phyloP scores from a whole-genome alignment of 371 early-diverging fungal genomes.

The Rhizopus sp. region DNA sequence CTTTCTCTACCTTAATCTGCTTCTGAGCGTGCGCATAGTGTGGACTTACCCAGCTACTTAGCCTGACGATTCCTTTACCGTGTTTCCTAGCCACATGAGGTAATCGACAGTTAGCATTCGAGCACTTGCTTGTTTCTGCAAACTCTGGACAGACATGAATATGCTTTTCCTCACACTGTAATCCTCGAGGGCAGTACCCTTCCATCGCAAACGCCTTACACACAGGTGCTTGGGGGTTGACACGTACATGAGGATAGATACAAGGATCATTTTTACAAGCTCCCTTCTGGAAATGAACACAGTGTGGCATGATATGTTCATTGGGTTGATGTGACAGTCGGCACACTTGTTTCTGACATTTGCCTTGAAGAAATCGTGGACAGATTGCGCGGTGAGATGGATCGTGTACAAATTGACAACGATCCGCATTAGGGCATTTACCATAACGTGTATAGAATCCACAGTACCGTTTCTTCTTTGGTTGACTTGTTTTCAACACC shows the following conservation, averaged over 20 bases:
- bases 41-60: slow-evolving; percentile 41
- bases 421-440: slow-evolving; percentile 27
- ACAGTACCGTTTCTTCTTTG: slow-evolving; percentile 29
- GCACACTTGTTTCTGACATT: slow-evolving; percentile 42
- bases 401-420: slow-evolving; percentile 54
- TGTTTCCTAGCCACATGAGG: slow-evolving; percentile 54
- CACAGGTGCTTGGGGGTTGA: slow-evolving; percentile 55
- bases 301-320: slow-evolving; percentile 54
- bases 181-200: slow-evolving; percentile 58
- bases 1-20: slow-evolving; percentile 19
- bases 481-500: slow-evolving; percentile 22
- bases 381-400: slow-evolving; percentile 57
- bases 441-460: slow-evolving; percentile 50
- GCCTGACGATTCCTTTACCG: slow-evolving; percentile 26
- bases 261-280: slow-evolving; percentile 52
- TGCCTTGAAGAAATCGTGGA: slow-evolving; percentile 49
- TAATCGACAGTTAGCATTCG: slow-evolving; percentile 58
- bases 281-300: slow-evolving; percentile 56
- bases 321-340: slow-evolving; percentile 53
- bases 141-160: slow-evolving; percentile 64
- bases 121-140: slow-evolving; percentile 54
- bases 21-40: slow-evolving; percentile 35
- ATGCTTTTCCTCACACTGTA: slow-evolving; percentile 53
- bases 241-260: slow-evolving; percentile 53
- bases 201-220: slow-evolving; percentile 59